Conservation (phyloP, 2,329 filamentous ascomycete species). For the Fonsecaea pedrosoi region DNA sequence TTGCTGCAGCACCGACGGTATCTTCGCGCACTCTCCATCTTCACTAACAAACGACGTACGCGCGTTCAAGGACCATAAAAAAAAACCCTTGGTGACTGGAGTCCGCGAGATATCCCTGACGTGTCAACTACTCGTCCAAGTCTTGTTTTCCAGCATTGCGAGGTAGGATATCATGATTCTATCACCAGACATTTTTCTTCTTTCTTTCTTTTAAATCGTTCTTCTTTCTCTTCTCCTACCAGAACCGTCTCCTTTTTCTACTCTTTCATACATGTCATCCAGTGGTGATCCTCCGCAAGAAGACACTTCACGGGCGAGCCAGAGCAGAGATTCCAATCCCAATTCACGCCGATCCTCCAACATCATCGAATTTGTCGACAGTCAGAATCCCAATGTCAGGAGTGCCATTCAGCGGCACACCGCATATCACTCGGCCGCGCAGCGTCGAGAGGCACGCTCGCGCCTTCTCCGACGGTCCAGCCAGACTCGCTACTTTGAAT, state of each 20-base stretch:
- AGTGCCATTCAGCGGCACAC: constrained; percentile 40
- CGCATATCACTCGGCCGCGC: constrained; percentile 38
- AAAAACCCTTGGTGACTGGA: neutral
- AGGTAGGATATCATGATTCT: constrained; percentile 5
- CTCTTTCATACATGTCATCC: constrained; percentile 30
- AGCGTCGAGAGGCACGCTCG: constrained; percentile 37
- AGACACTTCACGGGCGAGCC: constrained; percentile 7
- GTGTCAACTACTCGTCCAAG: neutral
- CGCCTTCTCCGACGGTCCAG: constrained; percentile 30
- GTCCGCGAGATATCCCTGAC: constrained; percentile 13
- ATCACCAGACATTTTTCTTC: constrained; percentile 5
- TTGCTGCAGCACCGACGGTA: neutral
- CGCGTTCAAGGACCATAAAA: neutral
- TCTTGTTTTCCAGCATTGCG: constrained; percentile 4
- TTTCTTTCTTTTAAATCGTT: neutral
- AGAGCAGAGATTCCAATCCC: constrained; percentile 15
- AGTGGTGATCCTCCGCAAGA: constrained; percentile 28
- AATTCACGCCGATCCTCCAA: constrained; percentile 19
- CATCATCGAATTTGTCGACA: constrained; percentile 38
- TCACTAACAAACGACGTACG: neutral
- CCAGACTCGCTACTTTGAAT: constrained; percentile 37
- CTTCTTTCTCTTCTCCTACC: neutral
- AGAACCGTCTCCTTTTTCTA: neutral
- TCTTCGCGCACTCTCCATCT: neutral
- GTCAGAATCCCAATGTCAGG: constrained; percentile 38